Conservation (phyloP, 2,329 filamentous ascomycete genomes). For the Phaeosphaeria sp. region DNA sequence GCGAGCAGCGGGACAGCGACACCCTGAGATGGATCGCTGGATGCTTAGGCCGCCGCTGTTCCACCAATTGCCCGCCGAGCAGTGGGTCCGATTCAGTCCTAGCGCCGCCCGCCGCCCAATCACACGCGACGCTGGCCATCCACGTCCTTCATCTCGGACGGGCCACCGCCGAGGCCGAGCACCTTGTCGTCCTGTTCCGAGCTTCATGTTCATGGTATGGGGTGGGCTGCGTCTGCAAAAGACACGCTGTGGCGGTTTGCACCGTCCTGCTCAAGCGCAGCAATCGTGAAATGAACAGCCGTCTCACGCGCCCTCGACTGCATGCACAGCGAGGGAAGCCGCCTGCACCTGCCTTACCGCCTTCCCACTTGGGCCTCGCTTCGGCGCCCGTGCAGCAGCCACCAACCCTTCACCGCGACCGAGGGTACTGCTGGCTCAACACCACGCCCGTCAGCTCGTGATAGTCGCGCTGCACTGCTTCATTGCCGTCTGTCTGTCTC, state of each 20-base stretch:
- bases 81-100: neutral
- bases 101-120: neutral
- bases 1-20: neutral
- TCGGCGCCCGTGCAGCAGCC: slow-evolving; percentile 1
- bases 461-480: neutral
- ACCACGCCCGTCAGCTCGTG: neutral
- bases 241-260: no score
- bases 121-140: neutral
- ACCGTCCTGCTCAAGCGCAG: neutral
- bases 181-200: neutral
- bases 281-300: neutral
- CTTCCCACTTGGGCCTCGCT: slow-evolving; percentile 22
- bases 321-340: neutral
- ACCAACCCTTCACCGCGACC: neutral
- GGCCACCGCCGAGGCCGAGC: neutral
- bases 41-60: neutral
- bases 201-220: no score
- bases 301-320: neutral
- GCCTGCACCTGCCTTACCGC: slow-evolving; percentile 18
- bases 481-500: neutral
- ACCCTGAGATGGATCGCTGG: neutral
- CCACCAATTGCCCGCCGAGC: neutral
- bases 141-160: no score
- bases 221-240: no score
- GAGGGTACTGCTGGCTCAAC: neutral